phyloP scores from a whole-genome alignment of 345 rosid species.

The Cardamine chenopodiifolia region DNA sequence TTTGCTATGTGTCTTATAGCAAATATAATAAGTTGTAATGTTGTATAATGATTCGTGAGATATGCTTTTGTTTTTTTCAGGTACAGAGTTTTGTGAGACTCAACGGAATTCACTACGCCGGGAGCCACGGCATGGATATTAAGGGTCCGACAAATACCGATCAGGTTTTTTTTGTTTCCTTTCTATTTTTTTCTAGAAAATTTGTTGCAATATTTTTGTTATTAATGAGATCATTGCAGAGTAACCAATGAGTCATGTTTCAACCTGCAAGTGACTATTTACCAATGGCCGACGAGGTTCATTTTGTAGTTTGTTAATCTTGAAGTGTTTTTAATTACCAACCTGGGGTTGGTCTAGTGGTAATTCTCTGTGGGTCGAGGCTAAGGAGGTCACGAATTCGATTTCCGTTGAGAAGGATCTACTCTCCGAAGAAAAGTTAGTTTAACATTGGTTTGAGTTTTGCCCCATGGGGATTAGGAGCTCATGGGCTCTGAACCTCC shows the following conservation, averaged over 20 bases:
- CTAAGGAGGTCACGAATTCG: too few species aligned
- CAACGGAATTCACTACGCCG: constrained; percentile 76
- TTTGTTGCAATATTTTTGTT: not conserved
- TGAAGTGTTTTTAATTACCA: too few species aligned
- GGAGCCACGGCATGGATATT: constrained; percentile 99
- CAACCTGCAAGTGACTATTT: constrained; percentile 89
- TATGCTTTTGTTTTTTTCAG: not conserved
- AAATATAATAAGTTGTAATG: not conserved
- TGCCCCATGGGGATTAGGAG: too few species aligned
- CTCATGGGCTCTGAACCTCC: too few species aligned
- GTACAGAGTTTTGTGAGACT: constrained; percentile 72
- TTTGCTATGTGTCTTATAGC: not conserved
- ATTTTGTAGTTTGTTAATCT: constrained; percentile 1
- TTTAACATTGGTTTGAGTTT: too few species aligned
- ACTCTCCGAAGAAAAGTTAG: too few species aligned
- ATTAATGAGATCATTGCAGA: constrained; percentile 41
- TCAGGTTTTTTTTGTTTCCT: constrained; percentile 36
- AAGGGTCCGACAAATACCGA: constrained; percentile 65
- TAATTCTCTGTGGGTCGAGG: too few species aligned
- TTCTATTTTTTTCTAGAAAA: not conserved
- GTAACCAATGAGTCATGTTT: constrained; percentile 51
- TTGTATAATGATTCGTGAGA: not conserved
- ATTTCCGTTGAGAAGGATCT: too few species aligned
- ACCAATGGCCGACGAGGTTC: constrained; percentile 83
- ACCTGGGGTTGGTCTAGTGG: too few species aligned